Base-by-base conservation (phyloP, 2,329 filamentous ascomycete genomes). In the Fonsecaea erecta region DNA sequence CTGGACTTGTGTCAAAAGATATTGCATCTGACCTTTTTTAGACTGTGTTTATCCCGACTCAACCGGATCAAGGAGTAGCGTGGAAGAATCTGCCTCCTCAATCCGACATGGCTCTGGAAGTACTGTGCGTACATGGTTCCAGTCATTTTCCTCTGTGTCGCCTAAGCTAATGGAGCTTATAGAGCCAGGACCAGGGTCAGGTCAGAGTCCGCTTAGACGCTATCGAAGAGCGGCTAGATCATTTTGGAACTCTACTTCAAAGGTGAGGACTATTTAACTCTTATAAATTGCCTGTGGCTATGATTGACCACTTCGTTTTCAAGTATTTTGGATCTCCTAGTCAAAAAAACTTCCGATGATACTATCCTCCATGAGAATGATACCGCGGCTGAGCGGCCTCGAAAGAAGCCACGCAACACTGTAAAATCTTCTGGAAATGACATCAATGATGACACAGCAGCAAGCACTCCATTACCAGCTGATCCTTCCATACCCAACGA, bases 231-330 rank as follows among this genome's bases (percentile, higher is more conserved):
- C n/a, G 48, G 26, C 24, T 52, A 26, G n/a, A 52, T 21, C 12
- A 52, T 52, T 18, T 52, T 21, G 48, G 48, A 52, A 21, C 16
- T 52, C 48, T 8, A 18, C 48, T 52, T 52, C 48, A 26, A 52
- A 52, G n/a, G 48, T 21, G 24, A 52, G 48, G 3, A 30, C 28
- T 46, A 52, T 5, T 52, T 52, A 5, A 26, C 24, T 21, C n/a
- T 52, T 26, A 14, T 12, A 6, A 52, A 52, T 26, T n/a, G n/a
- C 24, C 16, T 6, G 24, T 26, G 24, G 24, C 24, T 21, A 8
- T 8, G 28, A 26, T 26, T 52, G 48, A 52, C 12, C 48, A 14
- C 12, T 3, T 52, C n/a, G 48, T 52, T 52, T 12, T 26, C 2
- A 52, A 52, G 48, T 24, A 52, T 52, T 12, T 12, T 52, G 24